A percentile compares a stretch with the other conserved stretches of the same genome.
Evolutionary conservation across 164 flowering plant genomes (phyloP).

Genomic region (Euptelea pleiosperma): DNA sequence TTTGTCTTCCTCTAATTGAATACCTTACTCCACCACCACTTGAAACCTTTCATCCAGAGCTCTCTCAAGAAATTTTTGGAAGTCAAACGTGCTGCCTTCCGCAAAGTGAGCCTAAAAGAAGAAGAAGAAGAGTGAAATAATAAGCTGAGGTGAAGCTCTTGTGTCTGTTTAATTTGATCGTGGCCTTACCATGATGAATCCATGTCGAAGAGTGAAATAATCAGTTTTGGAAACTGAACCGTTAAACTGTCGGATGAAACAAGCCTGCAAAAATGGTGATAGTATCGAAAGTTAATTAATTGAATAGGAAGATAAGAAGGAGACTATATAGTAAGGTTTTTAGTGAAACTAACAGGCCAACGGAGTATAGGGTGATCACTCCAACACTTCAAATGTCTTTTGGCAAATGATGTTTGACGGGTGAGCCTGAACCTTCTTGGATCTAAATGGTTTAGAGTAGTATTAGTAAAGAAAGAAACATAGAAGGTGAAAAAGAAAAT

Average conservation of each 20-base stretch:
- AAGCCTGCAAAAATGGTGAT: constrained; percentile 33
- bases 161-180: background rate
- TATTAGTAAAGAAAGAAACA: background rate
- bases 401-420: constrained; percentile 58
- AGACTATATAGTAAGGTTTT: background rate
- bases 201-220: constrained; percentile 66
- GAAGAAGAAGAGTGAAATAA: background rate
- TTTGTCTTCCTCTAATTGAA: background rate
- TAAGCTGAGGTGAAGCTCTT: too few relatives aligned
- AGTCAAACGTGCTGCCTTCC: constrained; percentile 33
- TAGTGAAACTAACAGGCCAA: constrained; percentile 45
- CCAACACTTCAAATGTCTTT: constrained; percentile 48
- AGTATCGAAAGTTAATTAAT: background rate
- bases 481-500: too few relatives aligned
- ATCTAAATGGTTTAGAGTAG: constrained; percentile 26
- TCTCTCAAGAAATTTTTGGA: constrained; percentile 53
- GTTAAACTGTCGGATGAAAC: constrained; percentile 46
- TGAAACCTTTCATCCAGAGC: constrained; percentile 56
- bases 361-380: constrained; percentile 44
- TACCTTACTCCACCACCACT: constrained; percentile 67
- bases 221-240: constrained; percentile 55
- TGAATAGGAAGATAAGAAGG: background rate
- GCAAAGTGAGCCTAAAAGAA: constrained; percentile 46
- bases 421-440: constrained; percentile 55
- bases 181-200: constrained; percentile 54